Percentiles rank a stretch among this genome's conserved stretches.
These are phyloP conservation scores for Boletus subparvulus DNA, from an alignment of 768 basidiomycete species.

Conservation along the genomic window DNA sequence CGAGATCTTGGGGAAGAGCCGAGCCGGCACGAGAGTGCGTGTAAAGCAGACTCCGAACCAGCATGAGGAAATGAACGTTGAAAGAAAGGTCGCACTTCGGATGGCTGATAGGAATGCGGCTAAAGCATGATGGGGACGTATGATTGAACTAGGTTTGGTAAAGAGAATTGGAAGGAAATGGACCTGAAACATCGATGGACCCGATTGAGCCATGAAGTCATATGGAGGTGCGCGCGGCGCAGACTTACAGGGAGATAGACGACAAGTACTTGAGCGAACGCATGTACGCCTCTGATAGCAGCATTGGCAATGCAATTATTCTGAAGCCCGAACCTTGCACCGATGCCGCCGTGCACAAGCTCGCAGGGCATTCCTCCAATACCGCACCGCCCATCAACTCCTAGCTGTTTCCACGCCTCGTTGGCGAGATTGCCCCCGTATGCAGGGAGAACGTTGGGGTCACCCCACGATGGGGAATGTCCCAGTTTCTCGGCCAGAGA, in stretches of 20 bases:
- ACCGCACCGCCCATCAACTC: conserved; percentile 49
- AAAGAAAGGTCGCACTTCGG: conserved; percentile 71
- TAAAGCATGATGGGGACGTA: conserved; percentile 43
- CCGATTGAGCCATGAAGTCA: background rate
- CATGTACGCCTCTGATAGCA: conserved; percentile 49
- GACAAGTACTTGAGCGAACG: conserved; percentile 60
- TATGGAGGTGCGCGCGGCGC: background rate
- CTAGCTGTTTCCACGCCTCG: conserved; percentile 54
- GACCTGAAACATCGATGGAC: conserved; percentile 43
- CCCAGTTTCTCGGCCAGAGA: conserved; percentile 56
- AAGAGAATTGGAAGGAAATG: conserved; percentile 68
- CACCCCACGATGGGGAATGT: conserved; percentile 59
- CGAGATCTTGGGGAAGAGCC: conserved; percentile 61
- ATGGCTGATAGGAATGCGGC: conserved; percentile 47
- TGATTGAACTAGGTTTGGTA: conserved; percentile 53
- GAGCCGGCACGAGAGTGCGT: conserved; percentile 63
- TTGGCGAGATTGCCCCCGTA: conserved; percentile 57
- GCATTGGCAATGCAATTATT: conserved; percentile 63
- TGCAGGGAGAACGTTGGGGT: conserved; percentile 58
- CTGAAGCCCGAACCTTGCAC: conserved; percentile 44
- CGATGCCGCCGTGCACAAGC: conserved; percentile 62
- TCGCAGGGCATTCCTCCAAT: conserved; percentile 78
- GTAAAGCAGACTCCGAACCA: conserved; percentile 71
- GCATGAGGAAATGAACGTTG: conserved; percentile 66
- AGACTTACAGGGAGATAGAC: conserved; percentile 70